These are phyloP conservation scores for Deakozyma indianensis DNA, from an alignment of 805 yeast genomes.

Conservation along the genomic window DNA sequence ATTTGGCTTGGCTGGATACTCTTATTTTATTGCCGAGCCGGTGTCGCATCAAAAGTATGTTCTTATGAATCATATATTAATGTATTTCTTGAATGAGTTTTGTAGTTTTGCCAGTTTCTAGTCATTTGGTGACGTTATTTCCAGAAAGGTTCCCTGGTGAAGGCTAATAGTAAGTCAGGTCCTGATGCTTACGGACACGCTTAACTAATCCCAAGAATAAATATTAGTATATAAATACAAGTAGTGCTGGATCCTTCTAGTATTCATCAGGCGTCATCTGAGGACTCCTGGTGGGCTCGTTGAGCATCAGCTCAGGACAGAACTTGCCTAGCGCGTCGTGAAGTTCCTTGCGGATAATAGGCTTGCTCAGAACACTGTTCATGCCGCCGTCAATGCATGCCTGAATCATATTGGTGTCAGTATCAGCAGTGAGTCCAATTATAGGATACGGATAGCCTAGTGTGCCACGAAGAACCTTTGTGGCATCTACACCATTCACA, in stretches of 20 bases:
- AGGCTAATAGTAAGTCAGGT: no score
- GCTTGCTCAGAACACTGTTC: constrained; percentile 84
- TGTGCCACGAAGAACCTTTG: constrained; percentile 53
- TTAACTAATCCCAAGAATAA: no score
- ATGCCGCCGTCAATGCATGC: constrained; percentile 84
- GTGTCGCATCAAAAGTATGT: neutral
- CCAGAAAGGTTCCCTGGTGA: no score
- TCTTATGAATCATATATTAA: constrained; percentile 1
- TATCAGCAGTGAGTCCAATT: constrained; percentile 90
- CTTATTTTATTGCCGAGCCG: neutral
- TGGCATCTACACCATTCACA: constrained; percentile 78
- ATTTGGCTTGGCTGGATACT: no score
- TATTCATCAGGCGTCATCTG: neutral
- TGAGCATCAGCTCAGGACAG: constrained; percentile 15
- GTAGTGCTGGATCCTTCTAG: neutral
- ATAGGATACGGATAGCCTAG: constrained; percentile 56
- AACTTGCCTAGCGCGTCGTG: constrained; percentile 39
- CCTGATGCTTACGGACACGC: no score
- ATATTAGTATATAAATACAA: no score
- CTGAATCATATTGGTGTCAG: constrained; percentile 78
- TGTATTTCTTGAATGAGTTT: constrained; percentile 1
- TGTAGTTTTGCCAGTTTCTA: neutral
- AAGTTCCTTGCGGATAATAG: constrained; percentile 59
- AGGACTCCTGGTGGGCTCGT: neutral
- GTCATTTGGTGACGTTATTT: no score